Percentiles rank a stretch among this genome's conserved stretches.
These are phyloP conservation scores for Salvia splendens DNA, from an alignment of 257 asterid genomes.

Conservation along the genomic window DNA sequence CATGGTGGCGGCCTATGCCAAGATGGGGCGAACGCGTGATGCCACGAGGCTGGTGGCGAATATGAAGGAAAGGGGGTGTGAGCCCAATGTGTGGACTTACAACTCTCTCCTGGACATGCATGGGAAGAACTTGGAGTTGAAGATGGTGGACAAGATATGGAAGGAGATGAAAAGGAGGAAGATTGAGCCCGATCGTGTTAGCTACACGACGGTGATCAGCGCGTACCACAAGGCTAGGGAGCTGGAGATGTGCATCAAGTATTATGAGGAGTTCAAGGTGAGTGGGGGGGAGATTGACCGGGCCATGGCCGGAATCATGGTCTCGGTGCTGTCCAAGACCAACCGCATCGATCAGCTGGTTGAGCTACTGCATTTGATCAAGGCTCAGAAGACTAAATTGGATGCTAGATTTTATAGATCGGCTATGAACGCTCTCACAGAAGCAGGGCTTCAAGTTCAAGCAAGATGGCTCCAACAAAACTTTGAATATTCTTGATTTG, in stretches of 20 bases:
- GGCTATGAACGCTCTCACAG: slow-evolving; percentile 73
- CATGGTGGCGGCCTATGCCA: slow-evolving; percentile 77
- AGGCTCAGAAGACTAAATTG: slow-evolving; percentile 50
- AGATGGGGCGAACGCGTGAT: slow-evolving; percentile 61
- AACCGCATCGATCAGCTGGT: slow-evolving; percentile 70
- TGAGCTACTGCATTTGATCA: slow-evolving; percentile 75
- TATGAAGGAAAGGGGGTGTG: slow-evolving; percentile 78
- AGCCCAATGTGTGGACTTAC: slow-evolving; percentile 92
- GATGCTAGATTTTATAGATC: slow-evolving; percentile 71
- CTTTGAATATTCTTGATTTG: slow-evolving; percentile 41
- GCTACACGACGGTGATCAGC: slow-evolving; percentile 73
- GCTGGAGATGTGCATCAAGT: slow-evolving; percentile 51
- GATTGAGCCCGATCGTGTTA: slow-evolving; percentile 61
- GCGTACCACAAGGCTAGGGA: slow-evolving; percentile 69
- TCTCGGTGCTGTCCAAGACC: slow-evolving; percentile 73
- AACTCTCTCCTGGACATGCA: slow-evolving; percentile 77
- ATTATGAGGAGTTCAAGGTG: slow-evolving; percentile 60
- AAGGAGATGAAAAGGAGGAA: slow-evolving; percentile 79
- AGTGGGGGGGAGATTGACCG: slow-evolving; percentile 63
- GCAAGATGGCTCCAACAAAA: slow-evolving; percentile 62
- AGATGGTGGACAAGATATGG: slow-evolving; percentile 70
- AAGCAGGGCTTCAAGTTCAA: slow-evolving; percentile 66
- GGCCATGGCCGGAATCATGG: slow-evolving; percentile 91
- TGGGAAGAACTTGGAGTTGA: slow-evolving; percentile 56
- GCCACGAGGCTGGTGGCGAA: slow-evolving; percentile 75